Base-by-base conservation (phyloP, 2,329 filamentous ascomycete species). In the Neonectria neomacrospora region DNA sequence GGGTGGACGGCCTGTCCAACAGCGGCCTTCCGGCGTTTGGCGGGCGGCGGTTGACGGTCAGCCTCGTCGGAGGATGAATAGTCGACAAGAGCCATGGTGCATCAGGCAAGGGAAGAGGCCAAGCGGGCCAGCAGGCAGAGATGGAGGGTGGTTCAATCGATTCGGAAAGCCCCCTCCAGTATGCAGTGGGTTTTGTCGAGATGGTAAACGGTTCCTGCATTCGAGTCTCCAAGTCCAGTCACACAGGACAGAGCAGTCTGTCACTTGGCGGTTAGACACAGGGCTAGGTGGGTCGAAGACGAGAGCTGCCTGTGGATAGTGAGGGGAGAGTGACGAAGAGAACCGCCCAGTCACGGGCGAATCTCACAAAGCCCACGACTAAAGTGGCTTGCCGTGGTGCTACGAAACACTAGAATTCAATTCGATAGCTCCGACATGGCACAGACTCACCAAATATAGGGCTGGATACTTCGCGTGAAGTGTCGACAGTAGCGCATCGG, bases 81-180 rank as follows among this genome's bases (percentile, higher is more conserved):
- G 70, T 88, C 83, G 67, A 92, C 90, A 34, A 92, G 81, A 58
- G 82, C 80, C 88, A 91, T 90, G 23, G 23, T 26, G 23, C 6
- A 6, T 26, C 3, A 26, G 3, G 23, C 3, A 26, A 37, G 34
- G 14, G 14, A 16, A 14, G 39, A 37, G 16, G 11, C 6, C 16
- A 18, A 14, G 22, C 20, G 12, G 45, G 4, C 14, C 16, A 37
- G 6, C 4, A 41, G n/a, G 16, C 22, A n/a, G 23, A 23, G 26
- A 16, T 44, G 3, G 50, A 42, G 26, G 48, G 9, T 14, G 11
- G n/a, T 9, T 50, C 42, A 12, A 22, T 14, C 12, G 16, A 42
- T n/a, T 18, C 16, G 16, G 12, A n/a, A n/a, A 8, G 3, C 14
- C 14, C 14, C 14, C 34, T 37, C 7, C 34, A 37, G 3, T 8